Percentiles rank a stretch among this genome's conserved stretches.
Evolutionary conservation across 1,139 yeast species (phyloP).

Genomic region (Pichia sp.): DNA sequence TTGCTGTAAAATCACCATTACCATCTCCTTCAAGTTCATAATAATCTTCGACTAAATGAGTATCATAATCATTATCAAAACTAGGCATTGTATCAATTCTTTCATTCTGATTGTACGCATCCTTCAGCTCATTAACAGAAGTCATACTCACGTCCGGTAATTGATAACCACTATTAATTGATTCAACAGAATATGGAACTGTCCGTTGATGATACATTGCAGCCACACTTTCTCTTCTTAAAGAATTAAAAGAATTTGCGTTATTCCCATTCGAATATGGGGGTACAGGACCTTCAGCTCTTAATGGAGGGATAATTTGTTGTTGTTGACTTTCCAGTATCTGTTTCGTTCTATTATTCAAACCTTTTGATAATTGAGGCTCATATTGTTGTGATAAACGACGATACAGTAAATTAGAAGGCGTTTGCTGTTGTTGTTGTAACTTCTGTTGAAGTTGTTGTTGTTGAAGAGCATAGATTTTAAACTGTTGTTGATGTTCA

Average conservation of each 20-base stretch:
- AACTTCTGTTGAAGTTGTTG: constrained; percentile 8
- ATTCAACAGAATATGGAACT: background rate
- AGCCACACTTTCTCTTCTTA: constrained; percentile 40
- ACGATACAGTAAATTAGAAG: background rate
- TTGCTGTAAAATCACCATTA: too few relatives aligned
- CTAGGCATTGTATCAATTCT: background rate
- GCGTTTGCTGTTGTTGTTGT: background rate
- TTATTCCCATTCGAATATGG: constrained; percentile 32
- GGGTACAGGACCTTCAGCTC: constrained; percentile 39
- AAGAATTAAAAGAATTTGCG: constrained; percentile 24
- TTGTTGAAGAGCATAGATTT: background rate
- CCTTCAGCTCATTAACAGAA: background rate
- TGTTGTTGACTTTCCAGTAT: constrained; percentile 16
- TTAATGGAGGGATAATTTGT: constrained; percentile 36
- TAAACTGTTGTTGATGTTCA: background rate
- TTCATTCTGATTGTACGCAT: background rate
- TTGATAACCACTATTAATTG: background rate
- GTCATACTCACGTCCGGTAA: constrained; percentile 19
- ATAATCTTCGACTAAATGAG: constrained; percentile 1
- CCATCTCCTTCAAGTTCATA: background rate
- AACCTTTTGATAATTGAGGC: background rate
- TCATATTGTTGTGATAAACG: constrained; percentile 11
- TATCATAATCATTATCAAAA: background rate
- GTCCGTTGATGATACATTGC: constrained; percentile 17
- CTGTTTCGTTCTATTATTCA: background rate